Evolutionary conservation across 2,329 filamentous ascomycete genomes (phyloP).

Genomic region (Sclerotiophoma versabilis): DNA sequence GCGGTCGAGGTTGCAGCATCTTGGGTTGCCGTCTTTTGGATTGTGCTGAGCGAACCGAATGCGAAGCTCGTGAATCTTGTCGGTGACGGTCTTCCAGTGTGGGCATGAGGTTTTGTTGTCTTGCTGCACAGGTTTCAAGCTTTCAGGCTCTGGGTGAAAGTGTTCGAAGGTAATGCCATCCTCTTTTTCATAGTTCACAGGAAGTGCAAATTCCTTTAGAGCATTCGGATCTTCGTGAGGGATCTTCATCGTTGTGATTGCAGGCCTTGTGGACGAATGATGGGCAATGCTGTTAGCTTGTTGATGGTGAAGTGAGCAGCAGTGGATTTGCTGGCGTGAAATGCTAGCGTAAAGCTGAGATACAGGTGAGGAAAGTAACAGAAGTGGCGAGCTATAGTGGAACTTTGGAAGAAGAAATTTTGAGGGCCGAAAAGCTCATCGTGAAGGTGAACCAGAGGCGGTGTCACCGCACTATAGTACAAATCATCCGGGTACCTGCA

Average conservation of each 20-base stretch:
- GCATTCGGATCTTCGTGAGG: neutral
- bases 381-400: neutral
- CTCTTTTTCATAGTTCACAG: neutral
- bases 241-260: neutral
- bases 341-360: too few relatives aligned
- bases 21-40: neutral
- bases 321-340: too few relatives aligned
- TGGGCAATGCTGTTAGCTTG: too few relatives aligned
- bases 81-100: neutral
- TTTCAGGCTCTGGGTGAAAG: neutral
- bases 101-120: neutral
- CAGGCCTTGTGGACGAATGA: too few relatives aligned
- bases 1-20: constrained; percentile 13
- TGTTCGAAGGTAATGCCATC: neutral
- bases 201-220: neutral
- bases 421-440: neutral
- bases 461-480: neutral
- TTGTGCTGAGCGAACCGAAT: constrained; percentile 3
- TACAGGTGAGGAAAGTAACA: neutral
- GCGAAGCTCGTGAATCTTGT: neutral
- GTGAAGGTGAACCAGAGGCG: neutral
- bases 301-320: neutral
- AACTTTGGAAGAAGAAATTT: neutral
- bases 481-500: neutral
- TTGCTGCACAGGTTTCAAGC: neutral